phyloP scores from a whole-genome alignment of 768 basidiomycete genomes.

The Boletus rufocinnamomeus region DNA sequence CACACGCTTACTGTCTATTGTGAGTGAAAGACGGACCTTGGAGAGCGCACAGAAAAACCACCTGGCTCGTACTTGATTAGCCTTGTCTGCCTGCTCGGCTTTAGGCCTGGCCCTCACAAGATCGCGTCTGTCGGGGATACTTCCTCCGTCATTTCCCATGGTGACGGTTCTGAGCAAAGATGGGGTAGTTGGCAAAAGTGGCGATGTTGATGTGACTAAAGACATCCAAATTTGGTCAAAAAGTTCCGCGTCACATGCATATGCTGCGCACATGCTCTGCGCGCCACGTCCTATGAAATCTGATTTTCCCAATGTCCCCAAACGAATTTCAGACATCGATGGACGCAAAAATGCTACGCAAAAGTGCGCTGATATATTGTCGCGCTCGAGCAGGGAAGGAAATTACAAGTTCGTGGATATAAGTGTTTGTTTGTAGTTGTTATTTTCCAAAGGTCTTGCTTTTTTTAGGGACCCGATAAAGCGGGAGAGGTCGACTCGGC shows the following conservation, averaged over 20 bases:
- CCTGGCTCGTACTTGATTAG: conserved; percentile 81
- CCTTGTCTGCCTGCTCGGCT: conserved; percentile 88
- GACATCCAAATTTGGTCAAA: no score
- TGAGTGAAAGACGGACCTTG: conserved; percentile 57
- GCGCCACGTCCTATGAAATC: no score
- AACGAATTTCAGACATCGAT: no score
- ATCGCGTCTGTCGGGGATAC: conserved; percentile 82
- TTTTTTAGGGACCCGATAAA: conserved; percentile 16
- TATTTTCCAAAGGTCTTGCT: conserved; percentile 26
- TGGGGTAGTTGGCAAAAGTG: no score
- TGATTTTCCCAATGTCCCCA: no score
- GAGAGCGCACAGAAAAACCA: conserved; percentile 97
- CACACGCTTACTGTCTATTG: background rate
- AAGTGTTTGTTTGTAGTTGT: conserved; percentile 27
- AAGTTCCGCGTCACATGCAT: no score
- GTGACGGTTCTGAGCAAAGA: conserved; percentile 10
- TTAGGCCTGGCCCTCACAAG: conserved; percentile 74
- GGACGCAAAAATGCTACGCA: background rate
- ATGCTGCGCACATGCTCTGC: no score
- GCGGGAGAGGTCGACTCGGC: background rate
- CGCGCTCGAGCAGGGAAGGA: background rate
- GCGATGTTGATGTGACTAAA: no score
- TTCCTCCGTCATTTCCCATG: conserved; percentile 91
- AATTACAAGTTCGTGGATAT: background rate
- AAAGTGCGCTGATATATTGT: background rate